Evolutionary conservation across 495 filamentous ascomycete species (phyloP).

Genomic region (Penicillium steckii): DNA sequence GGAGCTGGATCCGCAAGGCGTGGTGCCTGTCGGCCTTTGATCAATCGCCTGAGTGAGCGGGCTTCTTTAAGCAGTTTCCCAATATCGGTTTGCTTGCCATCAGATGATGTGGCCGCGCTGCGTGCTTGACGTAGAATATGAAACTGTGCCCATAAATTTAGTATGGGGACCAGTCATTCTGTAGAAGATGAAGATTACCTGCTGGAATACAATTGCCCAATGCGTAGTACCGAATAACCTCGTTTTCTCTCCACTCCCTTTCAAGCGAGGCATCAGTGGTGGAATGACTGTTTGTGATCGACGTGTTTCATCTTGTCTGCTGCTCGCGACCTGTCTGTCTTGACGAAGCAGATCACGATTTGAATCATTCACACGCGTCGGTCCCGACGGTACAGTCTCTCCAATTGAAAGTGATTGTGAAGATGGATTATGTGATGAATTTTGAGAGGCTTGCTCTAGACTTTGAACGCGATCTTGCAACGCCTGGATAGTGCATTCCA

Average conservation of each 20-base stretch:
- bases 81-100: slow-evolving; percentile 18
- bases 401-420: not conserved
- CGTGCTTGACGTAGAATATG: slow-evolving; percentile 15
- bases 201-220: slow-evolving; percentile 37
- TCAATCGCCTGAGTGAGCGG: slow-evolving; percentile 16
- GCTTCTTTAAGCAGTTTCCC: slow-evolving; percentile 29
- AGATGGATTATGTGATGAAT: too few relatives aligned
- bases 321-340: not conserved
- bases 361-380: not conserved
- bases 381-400: not conserved
- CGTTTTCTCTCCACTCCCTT: slow-evolving; percentile 23
- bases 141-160: slow-evolving; percentile 12
- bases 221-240: slow-evolving; percentile 44
- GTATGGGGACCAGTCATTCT: not conserved
- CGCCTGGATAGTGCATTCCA: slow-evolving; percentile 12
- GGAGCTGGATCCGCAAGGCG: slow-evolving; percentile 15
- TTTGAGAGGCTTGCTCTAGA: slow-evolving; percentile 6
- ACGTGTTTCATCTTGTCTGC: not conserved
- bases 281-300: slow-evolving; percentile 14
- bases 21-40: slow-evolving; percentile 17
- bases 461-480: slow-evolving; percentile 18
- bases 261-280: slow-evolving; percentile 15
- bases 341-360: not conserved
- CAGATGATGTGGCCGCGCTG: slow-evolving; percentile 6
- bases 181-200: slow-evolving; percentile 28